These are phyloP conservation scores for Agaricus subrufescens DNA, from an alignment of 768 basidiomycete species.

Conservation along the genomic window DNA sequence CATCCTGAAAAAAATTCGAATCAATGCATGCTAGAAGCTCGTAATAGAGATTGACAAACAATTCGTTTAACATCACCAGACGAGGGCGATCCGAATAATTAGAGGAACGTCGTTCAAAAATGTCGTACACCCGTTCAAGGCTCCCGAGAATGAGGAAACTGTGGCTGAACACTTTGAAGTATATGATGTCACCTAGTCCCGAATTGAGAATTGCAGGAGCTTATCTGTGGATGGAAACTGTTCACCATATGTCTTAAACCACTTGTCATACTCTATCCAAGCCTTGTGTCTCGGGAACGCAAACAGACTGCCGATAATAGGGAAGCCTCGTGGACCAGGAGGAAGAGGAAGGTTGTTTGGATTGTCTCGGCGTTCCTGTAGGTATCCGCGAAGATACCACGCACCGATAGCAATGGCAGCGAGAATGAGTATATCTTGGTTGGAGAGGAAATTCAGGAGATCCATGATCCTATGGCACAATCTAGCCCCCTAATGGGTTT, in stretches of 20 bases:
- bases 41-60: neutral
- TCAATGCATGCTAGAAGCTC: neutral
- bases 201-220: too few relatives aligned
- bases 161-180: conserved; percentile 11
- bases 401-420: neutral
- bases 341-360: neutral
- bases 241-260: neutral
- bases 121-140: neutral
- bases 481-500: too few relatives aligned
- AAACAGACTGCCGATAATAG: conserved; percentile 7
- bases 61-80: neutral
- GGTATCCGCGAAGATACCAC: neutral
- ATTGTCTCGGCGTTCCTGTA: neutral
- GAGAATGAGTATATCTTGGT: neutral
- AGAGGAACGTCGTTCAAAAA: conserved; percentile 4
- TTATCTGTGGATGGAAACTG: too few relatives aligned
- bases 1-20: conserved; percentile 1
- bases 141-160: conserved; percentile 8
- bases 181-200: conserved; percentile 11
- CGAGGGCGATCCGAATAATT: conserved; percentile 3
- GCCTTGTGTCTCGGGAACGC: neutral
- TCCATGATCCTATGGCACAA: too few relatives aligned
- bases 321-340: conserved; percentile 7
- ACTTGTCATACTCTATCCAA: conserved; percentile 11
- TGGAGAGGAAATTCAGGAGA: neutral